These are phyloP conservation scores for Cantharellus cinnabarinus DNA, from an alignment of 768 basidiomycete genomes.

Conservation along the genomic window DNA sequence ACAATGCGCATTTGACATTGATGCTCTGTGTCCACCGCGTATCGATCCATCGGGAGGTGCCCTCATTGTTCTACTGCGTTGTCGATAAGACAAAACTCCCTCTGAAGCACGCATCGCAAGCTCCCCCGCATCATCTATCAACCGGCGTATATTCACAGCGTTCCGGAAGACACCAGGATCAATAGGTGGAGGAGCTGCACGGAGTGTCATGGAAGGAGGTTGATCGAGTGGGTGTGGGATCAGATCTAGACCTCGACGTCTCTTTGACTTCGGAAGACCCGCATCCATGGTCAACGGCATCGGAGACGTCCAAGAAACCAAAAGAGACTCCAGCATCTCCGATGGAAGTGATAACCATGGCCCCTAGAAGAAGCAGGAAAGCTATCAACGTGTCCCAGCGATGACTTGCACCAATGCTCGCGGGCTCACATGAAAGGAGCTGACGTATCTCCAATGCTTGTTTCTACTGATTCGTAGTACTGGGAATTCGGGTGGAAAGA, in stretches of 20 bases:
- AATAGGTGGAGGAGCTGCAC: conserved; percentile 64
- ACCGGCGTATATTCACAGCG: conserved; percentile 49
- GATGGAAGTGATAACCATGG: conserved; percentile 81
- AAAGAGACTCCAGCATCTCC: conserved; percentile 67
- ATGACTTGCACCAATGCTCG: background rate
- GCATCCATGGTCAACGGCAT: conserved; percentile 14
- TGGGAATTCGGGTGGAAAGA: background rate
- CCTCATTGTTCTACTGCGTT: background rate
- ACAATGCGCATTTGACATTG: conserved; percentile 71
- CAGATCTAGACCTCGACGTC: background rate
- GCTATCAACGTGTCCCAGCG: conserved; percentile 3
- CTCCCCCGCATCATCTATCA: conserved; percentile 81
- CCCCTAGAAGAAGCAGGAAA: conserved; percentile 28
- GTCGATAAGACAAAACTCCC: conserved; percentile 39
- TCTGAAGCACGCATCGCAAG: conserved; percentile 75
- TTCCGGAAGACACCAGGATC: conserved; percentile 75
- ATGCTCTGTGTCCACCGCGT: conserved; percentile 43
- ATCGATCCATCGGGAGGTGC: conserved; percentile 16
- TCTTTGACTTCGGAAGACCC: background rate
- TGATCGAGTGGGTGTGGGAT: conserved; percentile 18
- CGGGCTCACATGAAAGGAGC: conserved; percentile 63
- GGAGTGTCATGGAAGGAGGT: conserved; percentile 37
- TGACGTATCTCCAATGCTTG: conserved; percentile 89
- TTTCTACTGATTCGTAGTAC: conserved; percentile 19
- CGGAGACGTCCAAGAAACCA: conserved; percentile 19